Percentiles rank a stretch among this genome's conserved stretches.
Evolutionary conservation across 352 stramenopile species (phyloP).

Genomic region (Globisporangium paroecandrum): DNA sequence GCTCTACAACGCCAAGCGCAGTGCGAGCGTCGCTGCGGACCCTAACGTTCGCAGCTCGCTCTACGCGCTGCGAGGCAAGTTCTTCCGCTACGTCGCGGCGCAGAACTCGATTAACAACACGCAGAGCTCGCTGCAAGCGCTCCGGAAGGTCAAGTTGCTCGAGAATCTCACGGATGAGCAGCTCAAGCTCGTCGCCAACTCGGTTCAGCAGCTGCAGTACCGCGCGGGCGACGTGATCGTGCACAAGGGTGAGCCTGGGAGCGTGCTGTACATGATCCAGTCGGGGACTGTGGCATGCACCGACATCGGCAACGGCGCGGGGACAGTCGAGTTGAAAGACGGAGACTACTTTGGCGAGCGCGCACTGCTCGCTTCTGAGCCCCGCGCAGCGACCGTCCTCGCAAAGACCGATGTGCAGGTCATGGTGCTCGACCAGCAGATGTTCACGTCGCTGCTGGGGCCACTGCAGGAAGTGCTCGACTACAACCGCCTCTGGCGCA

Average conservation of each 20-base stretch:
- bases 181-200: slow-evolving; percentile 37
- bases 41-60: slow-evolving; percentile 31
- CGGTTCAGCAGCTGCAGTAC: slow-evolving; percentile 45
- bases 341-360: slow-evolving; percentile 92
- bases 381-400: slow-evolving; percentile 84
- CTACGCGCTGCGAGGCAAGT: slow-evolving; percentile 44
- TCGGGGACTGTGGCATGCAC: slow-evolving; percentile 52
- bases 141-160: slow-evolving; percentile 44
- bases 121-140: slow-evolving; percentile 40
- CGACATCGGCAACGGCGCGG: slow-evolving; percentile 46
- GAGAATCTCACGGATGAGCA: slow-evolving; percentile 40
- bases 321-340: slow-evolving; percentile 42
- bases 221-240: slow-evolving; percentile 66
- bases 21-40: slow-evolving; percentile 40
- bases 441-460: slow-evolving; percentile 90
- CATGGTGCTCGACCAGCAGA: slow-evolving; percentile 85
- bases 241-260: slow-evolving; percentile 64
- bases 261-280: slow-evolving; percentile 83
- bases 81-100: slow-evolving; percentile 47
- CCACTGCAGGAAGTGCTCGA: slow-evolving; percentile 86
- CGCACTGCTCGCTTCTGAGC: slow-evolving; percentile 83
- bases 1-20: slow-evolving; percentile 52
- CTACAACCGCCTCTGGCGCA: slow-evolving; percentile 51
- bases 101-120: slow-evolving; percentile 40
- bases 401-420: slow-evolving; percentile 48